Base-by-base conservation (phyloP, 352 stramenopile genomes). In the Globisporangium viniferum region DNA sequence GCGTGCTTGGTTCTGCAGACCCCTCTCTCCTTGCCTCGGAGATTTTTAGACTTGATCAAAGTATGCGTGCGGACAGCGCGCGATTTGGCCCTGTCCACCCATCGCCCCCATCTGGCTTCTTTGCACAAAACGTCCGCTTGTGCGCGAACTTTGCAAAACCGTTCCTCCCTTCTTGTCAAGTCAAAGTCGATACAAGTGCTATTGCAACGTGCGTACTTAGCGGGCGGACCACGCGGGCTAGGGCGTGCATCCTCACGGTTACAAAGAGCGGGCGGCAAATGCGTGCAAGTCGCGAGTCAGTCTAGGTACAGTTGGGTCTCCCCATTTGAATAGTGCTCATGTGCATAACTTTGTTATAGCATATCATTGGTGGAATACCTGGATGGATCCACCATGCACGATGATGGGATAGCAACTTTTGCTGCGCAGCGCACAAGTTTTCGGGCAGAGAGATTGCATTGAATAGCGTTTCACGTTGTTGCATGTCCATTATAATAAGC, bases 11-110 rank as follows among this genome's bases (percentile, higher is more conserved):
- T 44, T 51, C n/a, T 22, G 44, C 44, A 22, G 48, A 24, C 10
- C 48, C 48, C 56, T 31, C n/a, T 49, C 56, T 62, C 33, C 56
- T 46, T 24, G 33, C 15, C 29, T 35, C 20, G 8, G 55, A 61
- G 56, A 61, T 61, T 48, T 61, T n/a, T 61, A 49, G 33, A 61
- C 56, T 49, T 29, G 56, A 29, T 49, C 33, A 62, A 62, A 62
- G n/a, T 62, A 62, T 49, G 56, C n/a, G 0, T 24, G 10, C 2
- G 33, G n/a, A 15, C 41, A 51, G 44, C 44, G 7, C 44, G 44
- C 14, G 6, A 6, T 15, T 46, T 51, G 44, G 18, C 15, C 15
- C 15, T 48, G 41, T 48, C 41, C 41, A 48, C 15, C 41, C 41
- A 48, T 48, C 41, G 41, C 41, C 18, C 20, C 46, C 46, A 59